phyloP scores from a whole-genome alignment of 2,329 filamentous ascomycete species.

The Cercospora sp. region DNA sequence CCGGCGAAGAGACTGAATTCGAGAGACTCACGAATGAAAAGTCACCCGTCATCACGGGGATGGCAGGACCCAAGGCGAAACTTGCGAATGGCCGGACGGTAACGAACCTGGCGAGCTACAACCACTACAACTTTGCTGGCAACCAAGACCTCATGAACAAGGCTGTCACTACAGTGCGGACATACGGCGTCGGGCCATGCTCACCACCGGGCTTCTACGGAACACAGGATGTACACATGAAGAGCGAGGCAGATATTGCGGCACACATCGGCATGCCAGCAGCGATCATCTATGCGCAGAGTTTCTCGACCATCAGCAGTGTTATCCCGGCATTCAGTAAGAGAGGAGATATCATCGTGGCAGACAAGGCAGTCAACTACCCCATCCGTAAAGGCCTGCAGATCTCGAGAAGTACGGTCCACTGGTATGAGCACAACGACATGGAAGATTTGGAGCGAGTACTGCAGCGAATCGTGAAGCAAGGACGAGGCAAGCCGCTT shows the following conservation, averaged over 20 bases:
- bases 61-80: constrained; percentile 86
- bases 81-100: constrained; percentile 76
- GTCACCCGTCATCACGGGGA: constrained; percentile 81
- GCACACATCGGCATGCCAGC: constrained; percentile 82
- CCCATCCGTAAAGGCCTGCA: constrained; percentile 92
- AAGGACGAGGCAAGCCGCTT: constrained; percentile 83
- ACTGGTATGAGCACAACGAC: constrained; percentile 95
- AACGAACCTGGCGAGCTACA: constrained; percentile 89
- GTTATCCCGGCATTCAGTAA: constrained; percentile 98
- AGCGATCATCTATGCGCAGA: constrained; percentile 93
- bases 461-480: constrained; percentile 79
- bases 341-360: constrained; percentile 94
- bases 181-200: constrained; percentile 94
- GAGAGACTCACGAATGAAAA: constrained; percentile 84
- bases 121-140: constrained; percentile 95
- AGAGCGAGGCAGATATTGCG: constrained; percentile 91
- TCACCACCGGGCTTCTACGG: constrained; percentile 97
- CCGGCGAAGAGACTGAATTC: constrained; percentile 68
- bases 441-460: constrained; percentile 89
- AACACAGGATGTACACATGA: constrained; percentile 97
- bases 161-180: constrained; percentile 87
- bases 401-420: constrained; percentile 83
- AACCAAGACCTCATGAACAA: constrained; percentile 94
- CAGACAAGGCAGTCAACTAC: constrained; percentile 90
- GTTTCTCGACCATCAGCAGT: constrained; percentile 94